phyloP scores from a whole-genome alignment of 306 rosid species.

The Luffa acutangula region DNA sequence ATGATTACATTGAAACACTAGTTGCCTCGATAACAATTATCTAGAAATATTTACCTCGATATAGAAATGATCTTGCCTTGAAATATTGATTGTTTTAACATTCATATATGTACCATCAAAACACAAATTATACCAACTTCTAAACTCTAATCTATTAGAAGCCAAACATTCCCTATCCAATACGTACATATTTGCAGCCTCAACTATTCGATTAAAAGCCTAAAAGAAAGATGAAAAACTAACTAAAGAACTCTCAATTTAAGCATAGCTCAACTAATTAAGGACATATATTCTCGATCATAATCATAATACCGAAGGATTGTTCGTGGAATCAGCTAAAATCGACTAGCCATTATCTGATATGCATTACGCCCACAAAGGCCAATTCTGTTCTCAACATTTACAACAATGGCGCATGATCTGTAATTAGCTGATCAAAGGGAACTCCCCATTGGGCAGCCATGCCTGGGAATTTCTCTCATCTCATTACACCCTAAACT shows the following conservation, averaged over 20 bases:
- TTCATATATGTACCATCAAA: too few species aligned
- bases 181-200: neutral
- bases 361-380: neutral
- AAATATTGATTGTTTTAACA: too few species aligned
- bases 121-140: too few species aligned
- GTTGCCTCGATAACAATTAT: too few species aligned
- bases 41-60: too few species aligned
- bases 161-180: neutral
- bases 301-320: neutral
- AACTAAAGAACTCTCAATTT: neutral
- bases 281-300: too few species aligned
- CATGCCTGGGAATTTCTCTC: neutral
- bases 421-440: neutral
- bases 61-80: too few species aligned
- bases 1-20: too few species aligned
- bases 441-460: neutral
- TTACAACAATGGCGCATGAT: neutral
- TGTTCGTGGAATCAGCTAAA: neutral
- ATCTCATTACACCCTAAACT: constrained; percentile 2
- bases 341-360: neutral
- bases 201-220: neutral
- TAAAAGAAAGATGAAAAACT: neutral
- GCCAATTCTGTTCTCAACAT: constrained; percentile 1
- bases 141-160: too few species aligned
- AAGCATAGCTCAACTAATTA: too few species aligned